Evolutionary conservation across 2,329 filamentous ascomycete species (phyloP).

Genomic region (Torrubiellomyces zombiae): DNA sequence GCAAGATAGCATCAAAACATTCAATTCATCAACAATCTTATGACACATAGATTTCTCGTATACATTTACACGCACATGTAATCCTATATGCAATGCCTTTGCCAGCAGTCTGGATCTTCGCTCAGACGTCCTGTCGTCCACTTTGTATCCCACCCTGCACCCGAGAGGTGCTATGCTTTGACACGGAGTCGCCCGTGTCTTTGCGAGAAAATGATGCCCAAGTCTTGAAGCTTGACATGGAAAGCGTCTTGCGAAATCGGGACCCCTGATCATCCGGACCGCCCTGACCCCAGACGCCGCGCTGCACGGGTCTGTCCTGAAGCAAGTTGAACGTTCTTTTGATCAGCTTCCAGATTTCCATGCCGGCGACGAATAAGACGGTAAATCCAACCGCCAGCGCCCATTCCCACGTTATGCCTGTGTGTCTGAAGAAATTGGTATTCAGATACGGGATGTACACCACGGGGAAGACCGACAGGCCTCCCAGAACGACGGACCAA

Average conservation of each 20-base stretch:
- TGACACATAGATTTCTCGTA: too few relatives aligned
- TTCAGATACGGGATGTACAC: slow-evolving; percentile 62
- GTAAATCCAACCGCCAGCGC: slow-evolving; percentile 47
- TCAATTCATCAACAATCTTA: too few relatives aligned
- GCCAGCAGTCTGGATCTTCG: too few relatives aligned
- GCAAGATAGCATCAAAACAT: too few relatives aligned
- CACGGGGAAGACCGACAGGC: slow-evolving; percentile 46
- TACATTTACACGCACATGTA: too few relatives aligned
- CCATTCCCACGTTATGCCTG: slow-evolving; percentile 60
- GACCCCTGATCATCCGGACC: slow-evolving; percentile 27
- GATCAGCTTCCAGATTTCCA: slow-evolving; percentile 55
- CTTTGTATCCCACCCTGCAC: too few relatives aligned
- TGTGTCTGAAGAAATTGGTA: slow-evolving; percentile 55
- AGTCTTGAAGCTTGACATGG: slow-evolving; percentile 33
- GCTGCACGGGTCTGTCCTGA: slow-evolving; percentile 32
- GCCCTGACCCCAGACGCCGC: slow-evolving; percentile 35
- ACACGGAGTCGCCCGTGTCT: slow-evolving; percentile 21
- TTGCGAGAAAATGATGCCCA: slow-evolving; percentile 26
- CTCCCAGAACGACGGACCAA: slow-evolving; percentile 45
- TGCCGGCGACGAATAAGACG: slow-evolving; percentile 45
- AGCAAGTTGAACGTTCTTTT: slow-evolving; percentile 42
- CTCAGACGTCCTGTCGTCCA: too few relatives aligned
- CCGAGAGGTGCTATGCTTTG: slow-evolving; percentile 11
- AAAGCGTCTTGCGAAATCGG: slow-evolving; percentile 30
- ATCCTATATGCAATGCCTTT: too few relatives aligned